These are phyloP conservation scores for Exophiala spinifera DNA, from an alignment of 2,329 filamentous ascomycete genomes.

Conservation along the genomic window DNA sequence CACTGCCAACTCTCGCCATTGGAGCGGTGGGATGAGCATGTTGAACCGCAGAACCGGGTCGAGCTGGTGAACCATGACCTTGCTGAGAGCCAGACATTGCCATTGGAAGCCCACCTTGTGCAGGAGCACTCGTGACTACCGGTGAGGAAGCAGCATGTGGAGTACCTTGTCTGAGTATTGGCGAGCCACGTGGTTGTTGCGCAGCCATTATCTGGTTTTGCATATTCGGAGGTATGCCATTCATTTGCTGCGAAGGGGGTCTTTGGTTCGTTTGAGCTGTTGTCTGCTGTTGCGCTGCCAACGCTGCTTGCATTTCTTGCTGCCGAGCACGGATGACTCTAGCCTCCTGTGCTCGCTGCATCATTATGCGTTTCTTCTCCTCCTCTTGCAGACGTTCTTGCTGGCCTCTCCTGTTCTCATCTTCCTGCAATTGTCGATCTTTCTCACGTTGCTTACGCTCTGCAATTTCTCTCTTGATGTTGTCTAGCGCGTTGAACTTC, in stretches of 20 bases:
- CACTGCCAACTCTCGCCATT: slow-evolving; percentile 45
- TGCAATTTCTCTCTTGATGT: slow-evolving; percentile 73
- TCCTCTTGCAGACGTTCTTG: slow-evolving; percentile 49
- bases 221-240: slow-evolving; percentile 46
- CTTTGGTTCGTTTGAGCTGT: slow-evolving; percentile 41
- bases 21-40: slow-evolving; percentile 46
- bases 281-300: slow-evolving; percentile 38
- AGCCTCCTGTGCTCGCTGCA: slow-evolving; percentile 34
- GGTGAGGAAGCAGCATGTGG: slow-evolving; percentile 47
- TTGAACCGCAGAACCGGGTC: slow-evolving; percentile 46
- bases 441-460: slow-evolving; percentile 59
- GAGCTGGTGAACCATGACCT: slow-evolving; percentile 45
- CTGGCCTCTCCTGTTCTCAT: slow-evolving; percentile 48
- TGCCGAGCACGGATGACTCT: slow-evolving; percentile 32
- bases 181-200: slow-evolving; percentile 47
- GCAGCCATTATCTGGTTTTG: slow-evolving; percentile 35
- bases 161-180: slow-evolving; percentile 47
- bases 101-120: slow-evolving; percentile 41
- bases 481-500: slow-evolving; percentile 84
- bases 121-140: slow-evolving; percentile 38
- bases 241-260: slow-evolving; percentile 50
- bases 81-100: slow-evolving; percentile 44
- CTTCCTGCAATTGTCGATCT: slow-evolving; percentile 48
- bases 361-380: slow-evolving; percentile 46
- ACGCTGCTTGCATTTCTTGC: slow-evolving; percentile 39